phyloP scores from a whole-genome alignment of 306 rosid genomes.

The Quillaja saponaria region DNA sequence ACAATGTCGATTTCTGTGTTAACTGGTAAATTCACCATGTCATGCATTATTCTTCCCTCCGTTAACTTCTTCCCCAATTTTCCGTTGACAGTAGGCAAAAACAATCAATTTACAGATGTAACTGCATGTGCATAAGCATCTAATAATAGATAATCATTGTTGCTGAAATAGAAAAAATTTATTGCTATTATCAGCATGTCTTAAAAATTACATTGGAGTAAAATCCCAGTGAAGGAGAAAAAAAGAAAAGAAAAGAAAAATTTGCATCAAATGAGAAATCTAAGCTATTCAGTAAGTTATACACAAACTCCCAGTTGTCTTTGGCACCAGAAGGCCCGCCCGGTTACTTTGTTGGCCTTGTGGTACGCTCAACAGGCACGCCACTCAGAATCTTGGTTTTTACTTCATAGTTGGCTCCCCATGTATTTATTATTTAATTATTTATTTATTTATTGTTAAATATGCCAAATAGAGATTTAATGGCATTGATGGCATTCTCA shows the following conservation, averaged over 20 bases:
- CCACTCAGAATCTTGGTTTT: too few species aligned
- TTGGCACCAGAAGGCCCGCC: constrained; percentile 24
- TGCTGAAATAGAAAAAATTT: constrained; percentile 25
- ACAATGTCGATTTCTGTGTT: too few species aligned
- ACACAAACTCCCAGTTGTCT: constrained; percentile 25
- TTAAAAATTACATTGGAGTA: constrained; percentile 24
- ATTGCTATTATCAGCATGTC: constrained; percentile 23
- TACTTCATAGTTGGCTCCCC: too few species aligned
- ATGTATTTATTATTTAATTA: too few species aligned
- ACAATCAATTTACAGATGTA: too few species aligned
- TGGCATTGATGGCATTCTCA: constrained; percentile 93
- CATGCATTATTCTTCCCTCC: too few species aligned
- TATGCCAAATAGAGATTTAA: constrained; percentile 83
- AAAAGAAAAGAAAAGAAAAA: too few species aligned
- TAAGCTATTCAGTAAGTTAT: constrained; percentile 28
- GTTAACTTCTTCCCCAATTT: too few species aligned
- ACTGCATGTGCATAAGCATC: neutral
- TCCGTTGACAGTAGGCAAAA: too few species aligned
- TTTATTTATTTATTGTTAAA: constrained; percentile 60
- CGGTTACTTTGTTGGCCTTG: constrained; percentile 31
- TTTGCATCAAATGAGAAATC: constrained; percentile 21
- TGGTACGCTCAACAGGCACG: too few species aligned
- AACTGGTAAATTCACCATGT: too few species aligned
- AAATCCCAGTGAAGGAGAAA: constrained; percentile 24
- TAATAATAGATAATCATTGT: neutral